Base-by-base conservation (phyloP, 1,139 yeast species). In the Debaryomycetaceae sp. region DNA sequence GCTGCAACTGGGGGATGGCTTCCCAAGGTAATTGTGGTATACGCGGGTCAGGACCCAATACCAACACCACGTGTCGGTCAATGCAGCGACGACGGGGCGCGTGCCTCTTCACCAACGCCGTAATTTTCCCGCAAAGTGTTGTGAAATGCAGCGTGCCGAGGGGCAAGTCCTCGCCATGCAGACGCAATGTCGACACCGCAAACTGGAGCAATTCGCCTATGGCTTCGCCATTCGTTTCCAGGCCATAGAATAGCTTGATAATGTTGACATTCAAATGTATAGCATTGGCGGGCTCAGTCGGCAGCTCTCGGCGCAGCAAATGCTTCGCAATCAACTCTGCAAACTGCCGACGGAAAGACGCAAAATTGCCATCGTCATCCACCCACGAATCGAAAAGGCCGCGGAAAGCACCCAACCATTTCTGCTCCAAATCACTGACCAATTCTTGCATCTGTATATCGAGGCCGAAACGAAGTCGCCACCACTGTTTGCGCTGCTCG, bases 1-100 rank as follows among this genome's bases (percentile, higher is more conserved):
- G 45, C 27, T 68, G 51, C 32, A 87, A 49, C 27, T 68, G 61
- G 0, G 74, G 66, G 22, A 87, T 49, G 1, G 86, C 77, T 46
- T 90, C 98, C 97, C 97, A 90, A 0, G 97, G 97, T 27, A 90
- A 62, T 18, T 57, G 53, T 10, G 72, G 70, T 40, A 92, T 77
- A 6, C 58, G 56, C 26, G 75, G 63, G 27, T 86, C 77, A 3
- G 85, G 71, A 7, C 90, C 58, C 29, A 90, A 55, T 3, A 87
- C 73, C 2, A 77, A 58, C n/a, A 24, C 26, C 5, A 14, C 14
- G 48, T 86, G 96, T 4, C 58, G 58, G 10, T 18, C 20, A 7
- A 7, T 18, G 8, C 8, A 18, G 8, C 8, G 6, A 6, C 10
- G 20, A 7, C 20, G 20, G 8, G 8, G 10, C 8, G 8, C 8